These are phyloP conservation scores for Camellia granthamiana DNA, from an alignment of 148 eudicot species.

Conservation along the genomic window DNA sequence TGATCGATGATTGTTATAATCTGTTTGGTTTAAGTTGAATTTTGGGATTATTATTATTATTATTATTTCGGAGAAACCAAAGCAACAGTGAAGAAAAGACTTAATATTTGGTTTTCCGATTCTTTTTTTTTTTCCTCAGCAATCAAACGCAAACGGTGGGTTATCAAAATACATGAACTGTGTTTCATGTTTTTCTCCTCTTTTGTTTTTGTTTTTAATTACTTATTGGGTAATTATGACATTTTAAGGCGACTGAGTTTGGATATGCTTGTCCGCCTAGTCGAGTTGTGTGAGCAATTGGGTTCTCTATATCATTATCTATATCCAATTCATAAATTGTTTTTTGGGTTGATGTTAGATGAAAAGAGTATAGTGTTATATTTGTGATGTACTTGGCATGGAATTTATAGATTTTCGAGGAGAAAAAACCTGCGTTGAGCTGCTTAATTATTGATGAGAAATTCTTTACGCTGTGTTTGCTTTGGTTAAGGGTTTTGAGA, in stretches of 20 bases:
- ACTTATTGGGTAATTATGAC: too few relatives aligned
- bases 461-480: background rate
- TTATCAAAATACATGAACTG: background rate
- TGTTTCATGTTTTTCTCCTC: background rate
- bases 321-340: background rate
- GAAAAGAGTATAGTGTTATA: background rate
- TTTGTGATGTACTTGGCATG: background rate
- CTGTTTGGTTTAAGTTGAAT: background rate
- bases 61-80: background rate
- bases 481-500: too few relatives aligned
- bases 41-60: background rate
- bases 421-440: too few relatives aligned
- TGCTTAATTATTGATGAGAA: too few relatives aligned
- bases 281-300: too few relatives aligned
- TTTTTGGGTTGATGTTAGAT: background rate
- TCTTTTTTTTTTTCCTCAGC: too few relatives aligned
- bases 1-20: background rate
- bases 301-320: background rate
- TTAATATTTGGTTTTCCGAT: too few relatives aligned
- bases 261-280: too few relatives aligned
- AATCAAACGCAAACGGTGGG: background rate
- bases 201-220: background rate
- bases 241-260: too few relatives aligned
- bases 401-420: background rate
- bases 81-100: slow-evolving; percentile 1